Percentiles rank a stretch among this genome's conserved stretches.
Evolutionary conservation across 495 filamentous ascomycete species (phyloP).

Genomic region (Apodospora peruviana): DNA sequence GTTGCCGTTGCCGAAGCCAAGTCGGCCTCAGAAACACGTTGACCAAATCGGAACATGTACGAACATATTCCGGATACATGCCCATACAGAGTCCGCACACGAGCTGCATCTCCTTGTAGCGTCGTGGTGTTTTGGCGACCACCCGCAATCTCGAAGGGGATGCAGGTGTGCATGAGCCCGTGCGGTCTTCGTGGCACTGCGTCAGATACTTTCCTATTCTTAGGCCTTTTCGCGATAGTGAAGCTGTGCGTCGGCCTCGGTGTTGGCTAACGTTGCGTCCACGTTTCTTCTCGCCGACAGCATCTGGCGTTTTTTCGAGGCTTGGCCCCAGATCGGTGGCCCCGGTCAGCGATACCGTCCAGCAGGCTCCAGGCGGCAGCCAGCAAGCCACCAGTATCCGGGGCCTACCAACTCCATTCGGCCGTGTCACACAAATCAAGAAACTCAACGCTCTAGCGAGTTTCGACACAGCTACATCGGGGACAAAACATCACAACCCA

Average conservation of each 20-base stretch:
- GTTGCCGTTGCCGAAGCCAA: too few species aligned
- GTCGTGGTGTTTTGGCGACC: neutral
- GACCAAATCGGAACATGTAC: too few species aligned
- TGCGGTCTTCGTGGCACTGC: conserved; percentile 27
- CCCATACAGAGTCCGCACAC: too few species aligned
- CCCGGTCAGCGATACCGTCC: conserved; percentile 14
- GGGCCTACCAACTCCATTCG: too few species aligned
- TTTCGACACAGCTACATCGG: too few species aligned
- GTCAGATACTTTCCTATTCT: conserved; percentile 25
- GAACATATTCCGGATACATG: too few species aligned
- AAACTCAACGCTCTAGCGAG: too few species aligned
- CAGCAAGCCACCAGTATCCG: conserved; percentile 7
- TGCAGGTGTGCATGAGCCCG: neutral
- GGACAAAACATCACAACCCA: too few species aligned
- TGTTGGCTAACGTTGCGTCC: conserved; percentile 22
- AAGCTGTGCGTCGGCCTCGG: conserved; percentile 7
- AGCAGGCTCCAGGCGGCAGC: neutral
- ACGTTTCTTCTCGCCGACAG: conserved; percentile 17
- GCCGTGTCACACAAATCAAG: conserved; percentile 10
- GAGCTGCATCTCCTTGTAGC: too few species aligned
- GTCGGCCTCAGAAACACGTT: too few species aligned
- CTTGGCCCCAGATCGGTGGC: conserved; percentile 23
- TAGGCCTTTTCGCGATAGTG: conserved; percentile 18
- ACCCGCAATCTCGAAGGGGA: neutral
- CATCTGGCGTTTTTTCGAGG: conserved; percentile 9